These are phyloP conservation scores for Yamadazyma kitorensis DNA, from an alignment of 805 yeast species.

Conservation along the genomic window DNA sequence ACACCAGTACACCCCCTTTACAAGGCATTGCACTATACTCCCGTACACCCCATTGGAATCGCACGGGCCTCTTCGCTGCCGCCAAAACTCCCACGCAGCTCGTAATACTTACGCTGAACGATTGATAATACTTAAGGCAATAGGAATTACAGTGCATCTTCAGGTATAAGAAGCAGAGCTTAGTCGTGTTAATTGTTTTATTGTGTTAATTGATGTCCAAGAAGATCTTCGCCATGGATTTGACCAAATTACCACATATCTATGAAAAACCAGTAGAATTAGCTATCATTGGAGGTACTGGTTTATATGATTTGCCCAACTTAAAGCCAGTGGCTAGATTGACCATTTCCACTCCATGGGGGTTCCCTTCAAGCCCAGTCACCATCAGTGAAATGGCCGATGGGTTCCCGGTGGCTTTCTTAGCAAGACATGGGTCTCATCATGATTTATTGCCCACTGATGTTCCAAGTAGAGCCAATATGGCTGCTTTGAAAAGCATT, in stretches of 20 bases:
- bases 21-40: too few relatives aligned
- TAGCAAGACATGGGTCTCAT: constrained; percentile 90
- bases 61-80: too few relatives aligned
- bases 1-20: too few relatives aligned
- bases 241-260: constrained; percentile 41
- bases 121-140: too few relatives aligned
- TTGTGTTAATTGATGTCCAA: neutral
- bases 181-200: neutral
- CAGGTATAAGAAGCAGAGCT: too few relatives aligned
- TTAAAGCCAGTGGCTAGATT: constrained; percentile 83
- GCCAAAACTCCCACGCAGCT: too few relatives aligned
- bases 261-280: constrained; percentile 68
- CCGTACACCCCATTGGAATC: too few relatives aligned
- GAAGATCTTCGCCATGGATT: too few relatives aligned
- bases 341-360: constrained; percentile 93
- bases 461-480: constrained; percentile 91
- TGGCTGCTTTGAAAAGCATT: constrained; percentile 86
- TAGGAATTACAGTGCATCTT: too few relatives aligned
- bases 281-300: constrained; percentile 97
- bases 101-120: too few relatives aligned
- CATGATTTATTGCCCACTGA: constrained; percentile 89
- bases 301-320: constrained; percentile 83
- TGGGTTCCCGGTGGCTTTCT: constrained; percentile 87
- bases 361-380: constrained; percentile 89
- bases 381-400: constrained; percentile 75